Evolutionary conservation across 306 rosid genomes (phyloP), one percentile per base, ranked within the genome.

Genomic region (Albizia julibrissin): DNA sequence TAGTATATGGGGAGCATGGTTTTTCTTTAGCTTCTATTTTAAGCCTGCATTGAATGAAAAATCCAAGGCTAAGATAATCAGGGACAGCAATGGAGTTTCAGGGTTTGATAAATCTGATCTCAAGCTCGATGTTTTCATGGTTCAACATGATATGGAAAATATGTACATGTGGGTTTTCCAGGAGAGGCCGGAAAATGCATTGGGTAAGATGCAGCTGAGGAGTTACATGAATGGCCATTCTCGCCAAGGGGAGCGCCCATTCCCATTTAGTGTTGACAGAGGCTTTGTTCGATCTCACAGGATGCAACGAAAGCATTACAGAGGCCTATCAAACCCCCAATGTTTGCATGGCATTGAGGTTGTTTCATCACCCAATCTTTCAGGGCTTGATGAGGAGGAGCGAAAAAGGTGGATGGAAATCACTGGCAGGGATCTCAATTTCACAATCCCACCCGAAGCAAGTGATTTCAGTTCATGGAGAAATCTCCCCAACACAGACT

Each of bases 121-220:
- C 1, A 61, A 61, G 67, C 67, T 61, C 27, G 67, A 61, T 61
- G 67, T 61, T 61, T 59, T 61, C 18, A 61, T 61, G 67, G 67
- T 61, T 26, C 67, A 61, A 26, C 67, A 61, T 59, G 67, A 24
- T 61, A 61, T 61, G 67, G 67, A 61, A 26, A 61, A 61, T 61
- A 61, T 61, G 67, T 61, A 61, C 67, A 61, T 61, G 67, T 26
- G 34, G 67, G 67, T 61, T 22, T 61, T 61, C 67, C 67, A 61
- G 67, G 67, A 61, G 16, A 61, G 67, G 34, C 67, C 67, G 2
- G 67, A 61, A 61, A 61, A 61, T 61, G 67, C 67, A 26, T 61
- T 61, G 67, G 67, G 34, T 61, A 61, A 61, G 67, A 61, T 61
- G 67, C 67, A 61, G 67, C 67, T 61, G 67, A 61, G 67, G 67